These are phyloP conservation scores for Salvia splendens DNA, from an alignment of 257 asterid genomes.

Conservation along the genomic window DNA sequence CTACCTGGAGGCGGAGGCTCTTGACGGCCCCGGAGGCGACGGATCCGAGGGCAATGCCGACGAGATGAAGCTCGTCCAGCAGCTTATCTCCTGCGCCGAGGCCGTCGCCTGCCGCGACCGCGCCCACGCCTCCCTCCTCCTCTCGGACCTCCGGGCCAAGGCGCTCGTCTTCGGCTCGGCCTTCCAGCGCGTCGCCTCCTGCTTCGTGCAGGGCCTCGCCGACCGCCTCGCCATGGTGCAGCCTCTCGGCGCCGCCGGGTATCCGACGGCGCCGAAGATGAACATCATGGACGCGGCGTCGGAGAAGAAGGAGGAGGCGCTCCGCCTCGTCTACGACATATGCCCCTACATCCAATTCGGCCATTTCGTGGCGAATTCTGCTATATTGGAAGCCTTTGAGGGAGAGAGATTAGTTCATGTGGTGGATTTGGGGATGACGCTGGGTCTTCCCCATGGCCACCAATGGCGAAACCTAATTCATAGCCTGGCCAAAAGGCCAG, in stretches of 20 bases:
- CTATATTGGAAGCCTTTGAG: conserved; percentile 88
- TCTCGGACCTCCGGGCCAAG: conserved; percentile 61
- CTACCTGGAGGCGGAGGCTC: conserved; percentile 64
- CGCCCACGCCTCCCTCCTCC: conserved; percentile 57
- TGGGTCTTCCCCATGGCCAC: conserved; percentile 66
- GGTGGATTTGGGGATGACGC: conserved; percentile 78
- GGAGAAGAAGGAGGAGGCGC: conserved; percentile 62
- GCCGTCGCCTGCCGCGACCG: conserved; percentile 81
- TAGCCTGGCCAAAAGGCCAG: conserved; percentile 50
- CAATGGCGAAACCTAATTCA: conserved; percentile 67
- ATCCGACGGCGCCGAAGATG: conserved; percentile 42
- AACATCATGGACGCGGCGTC: conserved; percentile 43
- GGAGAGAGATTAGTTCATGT: conserved; percentile 86
- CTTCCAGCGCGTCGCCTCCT: conserved; percentile 83
- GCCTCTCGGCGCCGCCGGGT: conserved; percentile 68
- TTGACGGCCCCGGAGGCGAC: conserved; percentile 26
- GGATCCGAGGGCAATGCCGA: conserved; percentile 35
- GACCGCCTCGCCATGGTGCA: conserved; percentile 69
- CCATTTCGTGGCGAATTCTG: conserved; percentile 62
- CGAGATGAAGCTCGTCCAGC: conserved; percentile 65
- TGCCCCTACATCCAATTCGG: conserved; percentile 74
- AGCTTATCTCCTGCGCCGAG: conserved; percentile 75
- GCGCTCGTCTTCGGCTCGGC: conserved; percentile 80
- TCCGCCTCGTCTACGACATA: conserved; percentile 56
- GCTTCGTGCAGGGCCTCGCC: conserved; percentile 69